phyloP scores from a whole-genome alignment of 805 yeast genomes.

The Cyberlindnera nakhonratchasimensis region DNA sequence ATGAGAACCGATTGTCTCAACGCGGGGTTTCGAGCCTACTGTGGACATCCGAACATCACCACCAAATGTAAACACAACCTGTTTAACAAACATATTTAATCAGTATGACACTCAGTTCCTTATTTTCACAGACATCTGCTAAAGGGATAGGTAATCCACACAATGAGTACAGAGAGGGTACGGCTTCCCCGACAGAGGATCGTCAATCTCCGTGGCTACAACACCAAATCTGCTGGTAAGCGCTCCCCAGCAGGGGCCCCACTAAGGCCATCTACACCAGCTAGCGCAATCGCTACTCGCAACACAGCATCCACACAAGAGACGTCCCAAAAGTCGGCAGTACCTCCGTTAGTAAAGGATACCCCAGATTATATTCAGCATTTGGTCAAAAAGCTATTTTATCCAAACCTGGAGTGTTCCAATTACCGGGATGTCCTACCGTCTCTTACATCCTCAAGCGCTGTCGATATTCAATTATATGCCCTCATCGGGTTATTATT shows the following conservation, averaged over 20 bases:
- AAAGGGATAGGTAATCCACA: no score
- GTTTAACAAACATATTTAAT: no score
- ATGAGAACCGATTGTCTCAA: no score
- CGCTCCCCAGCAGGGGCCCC: slow-evolving; percentile 10
- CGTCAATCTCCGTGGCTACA: slow-evolving; percentile 12
- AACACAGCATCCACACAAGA: no score
- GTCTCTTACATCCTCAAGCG: slow-evolving; percentile 35
- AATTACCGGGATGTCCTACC: slow-evolving; percentile 32
- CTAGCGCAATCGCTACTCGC: no score
- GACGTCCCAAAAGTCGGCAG: neutral
- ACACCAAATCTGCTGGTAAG: slow-evolving; percentile 1
- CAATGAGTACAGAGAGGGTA: slow-evolving; percentile 5
- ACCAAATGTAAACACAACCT: slow-evolving; percentile 1
- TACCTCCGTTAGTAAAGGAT: slow-evolving; percentile 19
- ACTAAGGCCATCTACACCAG: slow-evolving; percentile 6
- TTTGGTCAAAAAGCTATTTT: slow-evolving; percentile 27
- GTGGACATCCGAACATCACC: slow-evolving; percentile 1
- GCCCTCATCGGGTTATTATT: slow-evolving; percentile 44
- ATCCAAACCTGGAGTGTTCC: slow-evolving; percentile 21
- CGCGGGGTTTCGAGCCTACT: neutral
- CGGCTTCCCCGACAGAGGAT: slow-evolving; percentile 15
- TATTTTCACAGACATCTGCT: no score
- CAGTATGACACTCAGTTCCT: no score
- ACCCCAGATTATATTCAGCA: slow-evolving; percentile 27
- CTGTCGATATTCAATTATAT: slow-evolving; percentile 43